Evolutionary conservation across 805 yeast species (phyloP).

Genomic region (Blastobotrys americana): DNA sequence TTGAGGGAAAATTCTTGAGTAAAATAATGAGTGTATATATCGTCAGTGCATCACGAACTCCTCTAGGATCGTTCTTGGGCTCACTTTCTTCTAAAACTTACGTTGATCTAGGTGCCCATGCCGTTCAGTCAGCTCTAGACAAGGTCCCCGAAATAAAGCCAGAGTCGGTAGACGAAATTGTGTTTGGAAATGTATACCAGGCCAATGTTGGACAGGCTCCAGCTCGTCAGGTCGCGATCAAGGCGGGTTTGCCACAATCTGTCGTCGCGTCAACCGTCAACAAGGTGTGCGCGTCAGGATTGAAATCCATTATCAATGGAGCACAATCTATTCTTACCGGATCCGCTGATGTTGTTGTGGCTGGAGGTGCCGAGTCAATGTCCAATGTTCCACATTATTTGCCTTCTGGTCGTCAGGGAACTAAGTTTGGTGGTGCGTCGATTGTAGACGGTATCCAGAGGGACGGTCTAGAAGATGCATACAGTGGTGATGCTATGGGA

Average conservation of each 20-base stretch:
- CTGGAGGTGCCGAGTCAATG: slow-evolving; percentile 98
- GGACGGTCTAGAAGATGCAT: slow-evolving; percentile 93
- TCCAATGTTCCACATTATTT: slow-evolving; percentile 89
- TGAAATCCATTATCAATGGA: slow-evolving; percentile 84
- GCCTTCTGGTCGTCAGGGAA: slow-evolving; percentile 79
- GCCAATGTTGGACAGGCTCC: slow-evolving; percentile 97
- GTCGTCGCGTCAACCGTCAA: slow-evolving; percentile 86
- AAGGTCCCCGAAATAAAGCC: slow-evolving; percentile 63
- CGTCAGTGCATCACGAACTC: slow-evolving; percentile 89
- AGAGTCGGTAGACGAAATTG: slow-evolving; percentile 75
- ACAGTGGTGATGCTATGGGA: slow-evolving; percentile 87
- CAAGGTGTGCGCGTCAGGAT: slow-evolving; percentile 96
- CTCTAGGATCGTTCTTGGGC: slow-evolving; percentile 93
- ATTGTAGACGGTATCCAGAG: slow-evolving; percentile 83
- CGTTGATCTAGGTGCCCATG: slow-evolving; percentile 85
- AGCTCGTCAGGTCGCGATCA: slow-evolving; percentile 93
- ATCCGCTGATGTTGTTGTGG: slow-evolving; percentile 83
- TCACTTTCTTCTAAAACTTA: slow-evolving; percentile 63
- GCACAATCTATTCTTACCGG: slow-evolving; percentile 89
- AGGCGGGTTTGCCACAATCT: slow-evolving; percentile 74
- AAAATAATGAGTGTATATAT: slow-evolving; percentile 69
- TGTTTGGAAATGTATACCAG: slow-evolving; percentile 86
- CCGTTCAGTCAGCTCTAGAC: slow-evolving; percentile 79
- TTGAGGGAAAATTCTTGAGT: slow-evolving; percentile 4
- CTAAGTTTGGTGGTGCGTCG: slow-evolving; percentile 76